Base-by-base conservation (phyloP, 2,329 filamentous ascomycete species). In the Microsporum audouinii region DNA sequence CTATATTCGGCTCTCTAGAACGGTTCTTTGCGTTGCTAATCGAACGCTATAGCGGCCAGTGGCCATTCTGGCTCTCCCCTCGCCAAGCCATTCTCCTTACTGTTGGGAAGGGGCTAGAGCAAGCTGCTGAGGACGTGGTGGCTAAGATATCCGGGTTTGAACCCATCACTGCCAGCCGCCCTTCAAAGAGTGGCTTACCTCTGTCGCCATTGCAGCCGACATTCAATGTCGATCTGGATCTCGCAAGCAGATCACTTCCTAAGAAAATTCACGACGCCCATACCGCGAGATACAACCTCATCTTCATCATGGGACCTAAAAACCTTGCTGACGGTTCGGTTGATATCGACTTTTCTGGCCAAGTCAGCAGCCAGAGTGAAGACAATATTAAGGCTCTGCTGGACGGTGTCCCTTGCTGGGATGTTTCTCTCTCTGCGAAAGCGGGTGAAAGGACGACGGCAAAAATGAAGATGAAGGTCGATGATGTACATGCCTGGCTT, bases 41-140 rank as follows among this genome's bases (percentile, higher is more conserved):
- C 60, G 91, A 95, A 73, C 87, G 89, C 66, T 89, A 91, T 67
- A 80, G 86, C 61, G 88, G 88, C 14, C 82, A 81, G 62, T 95
- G 89, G 84, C 90, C 90, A 2, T 92, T 95, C 71, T 95, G 90
- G 91, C 79, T 95, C 7, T 91, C 88, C 60, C 90, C 90, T 0
- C 83, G 85, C 4, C 91, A 94, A 69, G 86, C 84, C 47, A 83
- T 87, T 53, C 81, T 95, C 61, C 73, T 94, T 36, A 88, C 88
- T 0, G 80, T 92, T 59, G 90, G 88, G 67, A 76, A 76, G 45
- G 68, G 65, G 1, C 70, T 78, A 7, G 64, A 77, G 74, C 77
- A 81, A 75, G 27, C 77, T 71, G 62, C 71, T 4, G 77, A 79
- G 61, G 74, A 81, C 56, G 71, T 82, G 4, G 75, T 85, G 3